Evolutionary conservation across 345 rosid genomes (phyloP).

Genomic region (Orychophragmus violaceus): DNA sequence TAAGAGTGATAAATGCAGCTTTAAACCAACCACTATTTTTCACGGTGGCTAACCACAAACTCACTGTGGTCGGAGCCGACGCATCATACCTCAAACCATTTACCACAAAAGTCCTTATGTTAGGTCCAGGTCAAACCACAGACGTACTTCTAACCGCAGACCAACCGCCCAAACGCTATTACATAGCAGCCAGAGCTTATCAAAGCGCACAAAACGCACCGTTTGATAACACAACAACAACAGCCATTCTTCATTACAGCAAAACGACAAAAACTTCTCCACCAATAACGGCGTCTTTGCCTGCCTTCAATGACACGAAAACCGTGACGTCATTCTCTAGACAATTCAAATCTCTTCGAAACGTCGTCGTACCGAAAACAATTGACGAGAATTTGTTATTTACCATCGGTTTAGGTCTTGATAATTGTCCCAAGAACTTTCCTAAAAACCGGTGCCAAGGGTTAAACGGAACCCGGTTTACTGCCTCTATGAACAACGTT

Average conservation of each 20-base stretch:
- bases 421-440: constrained; percentile 58
- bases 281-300: constrained; percentile 53
- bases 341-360: constrained; percentile 43
- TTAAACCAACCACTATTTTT: constrained; percentile 84
- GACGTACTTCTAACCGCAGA: constrained; percentile 74
- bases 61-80: constrained; percentile 89
- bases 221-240: constrained; percentile 81
- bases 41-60: constrained; percentile 67
- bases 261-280: constrained; percentile 25
- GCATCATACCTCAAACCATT: constrained; percentile 78
- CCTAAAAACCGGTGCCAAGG: constrained; percentile 56
- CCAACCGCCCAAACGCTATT: constrained; percentile 62
- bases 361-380: constrained; percentile 57
- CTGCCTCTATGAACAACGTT: constrained; percentile 78
- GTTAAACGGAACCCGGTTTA: constrained; percentile 79
- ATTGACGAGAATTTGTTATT: constrained; percentile 68
- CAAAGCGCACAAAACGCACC: constrained; percentile 69
- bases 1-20: constrained; percentile 77
- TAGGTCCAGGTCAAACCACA: constrained; percentile 95
- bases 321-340: constrained; percentile 54
- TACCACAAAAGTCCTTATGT: constrained; percentile 64
- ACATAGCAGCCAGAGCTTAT: constrained; percentile 77
- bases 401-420: constrained; percentile 71
- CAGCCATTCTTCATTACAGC: constrained; percentile 83
- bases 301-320: constrained; percentile 71